Percentiles rank a stretch among this genome's conserved stretches.
phyloP scores from a whole-genome alignment of 331 rosid species.

The Spiraea crenata region DNA sequence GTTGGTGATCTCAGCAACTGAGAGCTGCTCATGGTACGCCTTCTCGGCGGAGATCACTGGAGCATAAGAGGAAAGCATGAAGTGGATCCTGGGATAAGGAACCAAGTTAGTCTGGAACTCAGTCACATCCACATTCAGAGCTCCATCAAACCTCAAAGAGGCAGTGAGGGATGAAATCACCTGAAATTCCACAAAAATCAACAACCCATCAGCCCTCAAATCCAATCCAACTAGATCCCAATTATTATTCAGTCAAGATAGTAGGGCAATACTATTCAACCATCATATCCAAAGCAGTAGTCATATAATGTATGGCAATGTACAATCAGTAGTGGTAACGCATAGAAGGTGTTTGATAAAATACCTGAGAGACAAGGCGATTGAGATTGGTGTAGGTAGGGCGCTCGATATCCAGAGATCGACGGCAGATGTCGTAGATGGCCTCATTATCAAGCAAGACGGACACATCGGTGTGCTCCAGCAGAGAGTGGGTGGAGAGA shows the following conservation, averaged over 20 bases:
- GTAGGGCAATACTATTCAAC: no score
- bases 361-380: slow-evolving; percentile 73
- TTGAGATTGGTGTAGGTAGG: slow-evolving; percentile 83
- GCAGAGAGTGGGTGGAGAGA: slow-evolving; percentile 82
- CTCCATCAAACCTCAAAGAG: slow-evolving; percentile 83
- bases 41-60: slow-evolving; percentile 85
- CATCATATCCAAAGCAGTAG: not conserved
- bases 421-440: slow-evolving; percentile 73
- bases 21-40: slow-evolving; percentile 80
- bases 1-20: slow-evolving; percentile 84
- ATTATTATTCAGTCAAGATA: no score
- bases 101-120: slow-evolving; percentile 87
- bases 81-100: slow-evolving; percentile 83
- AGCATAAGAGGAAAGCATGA: slow-evolving; percentile 83
- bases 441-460: slow-evolving; percentile 80
- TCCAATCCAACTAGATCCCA: not conserved
- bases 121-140: slow-evolving; percentile 72
- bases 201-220: not conserved
- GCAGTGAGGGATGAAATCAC: slow-evolving; percentile 83
- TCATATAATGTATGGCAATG: not conserved
- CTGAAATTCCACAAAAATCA: slow-evolving; percentile 17
- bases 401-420: slow-evolving; percentile 74
- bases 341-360: not conserved
- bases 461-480: slow-evolving; percentile 71
- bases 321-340: slow-evolving; percentile 2